These are phyloP conservation scores for Hymenoscyphus fructigenus DNA, from an alignment of 2,329 filamentous ascomycete genomes.

Conservation along the genomic window DNA sequence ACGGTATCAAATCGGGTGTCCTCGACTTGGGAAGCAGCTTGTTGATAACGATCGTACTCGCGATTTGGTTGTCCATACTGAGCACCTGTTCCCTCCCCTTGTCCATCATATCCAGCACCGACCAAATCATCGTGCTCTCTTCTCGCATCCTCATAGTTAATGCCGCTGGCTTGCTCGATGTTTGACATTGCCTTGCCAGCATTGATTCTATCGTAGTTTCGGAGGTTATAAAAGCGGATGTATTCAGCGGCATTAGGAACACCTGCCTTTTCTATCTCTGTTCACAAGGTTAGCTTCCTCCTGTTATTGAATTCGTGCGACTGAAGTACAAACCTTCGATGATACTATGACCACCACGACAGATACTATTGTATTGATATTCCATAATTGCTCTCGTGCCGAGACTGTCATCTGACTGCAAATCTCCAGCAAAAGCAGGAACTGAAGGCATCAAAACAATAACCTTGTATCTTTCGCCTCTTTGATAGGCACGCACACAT, in stretches of 20 bases:
- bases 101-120: slow-evolving; percentile 44
- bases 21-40: slow-evolving; percentile 57
- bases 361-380: slow-evolving; percentile 80
- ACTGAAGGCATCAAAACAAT: slow-evolving; percentile 78
- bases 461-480: slow-evolving; percentile 68
- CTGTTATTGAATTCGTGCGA: neutral
- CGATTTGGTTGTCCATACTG: slow-evolving; percentile 36
- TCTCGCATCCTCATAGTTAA: slow-evolving; percentile 66
- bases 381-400: slow-evolving; percentile 86
- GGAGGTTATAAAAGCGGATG: slow-evolving; percentile 81
- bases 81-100: slow-evolving; percentile 39
- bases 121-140: slow-evolving; percentile 61
- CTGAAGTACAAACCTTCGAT: slow-evolving; percentile 52
- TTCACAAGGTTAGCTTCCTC: neutral
- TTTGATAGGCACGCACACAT: slow-evolving; percentile 67
- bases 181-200: slow-evolving; percentile 59
- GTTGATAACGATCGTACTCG: slow-evolving; percentile 61
- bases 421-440: slow-evolving; percentile 78
- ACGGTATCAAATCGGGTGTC: slow-evolving; percentile 71
- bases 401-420: slow-evolving; percentile 69
- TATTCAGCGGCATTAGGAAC: slow-evolving; percentile 68
- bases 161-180: slow-evolving; percentile 62
- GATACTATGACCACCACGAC: slow-evolving; percentile 73
- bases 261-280: slow-evolving; percentile 58
- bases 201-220: slow-evolving; percentile 84